Percentiles rank a stretch among this genome's conserved stretches.
phyloP scores from a whole-genome alignment of 805 yeast genomes.

The Saturnispora mendoncae region DNA sequence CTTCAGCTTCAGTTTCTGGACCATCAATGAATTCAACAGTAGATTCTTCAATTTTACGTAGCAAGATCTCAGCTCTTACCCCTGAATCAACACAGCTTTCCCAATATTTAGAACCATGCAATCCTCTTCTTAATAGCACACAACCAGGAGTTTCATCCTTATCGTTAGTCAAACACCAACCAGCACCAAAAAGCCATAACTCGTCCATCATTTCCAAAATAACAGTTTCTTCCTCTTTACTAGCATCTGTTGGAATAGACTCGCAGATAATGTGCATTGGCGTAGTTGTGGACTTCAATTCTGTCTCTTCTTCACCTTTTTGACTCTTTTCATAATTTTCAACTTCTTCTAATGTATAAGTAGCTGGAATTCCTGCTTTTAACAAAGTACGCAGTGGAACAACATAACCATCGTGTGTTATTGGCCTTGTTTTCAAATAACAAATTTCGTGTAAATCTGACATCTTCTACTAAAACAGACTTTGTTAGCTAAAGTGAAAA shows the following conservation, averaged over 20 bases:
- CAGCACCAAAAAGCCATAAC: slow-evolving; percentile 80
- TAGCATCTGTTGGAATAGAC: slow-evolving; percentile 35
- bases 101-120: slow-evolving; percentile 33
- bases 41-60: slow-evolving; percentile 59
- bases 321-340: slow-evolving; percentile 41
- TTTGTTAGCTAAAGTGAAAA: not conserved
- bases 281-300: slow-evolving; percentile 50
- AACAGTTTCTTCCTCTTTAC: slow-evolving; percentile 35
- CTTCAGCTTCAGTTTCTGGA: slow-evolving; percentile 19
- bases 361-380: slow-evolving; percentile 66
- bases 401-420: slow-evolving; percentile 35
- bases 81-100: slow-evolving; percentile 70
- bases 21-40: slow-evolving; percentile 54
- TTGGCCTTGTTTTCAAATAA: slow-evolving; percentile 42
- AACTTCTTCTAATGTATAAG: slow-evolving; percentile 74
- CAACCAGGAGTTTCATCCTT: slow-evolving; percentile 81
- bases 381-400: slow-evolving; percentile 38
- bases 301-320: slow-evolving; percentile 31
- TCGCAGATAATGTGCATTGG: slow-evolving; percentile 67
- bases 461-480: slow-evolving; percentile 32
- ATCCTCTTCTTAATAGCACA: slow-evolving; percentile 47
- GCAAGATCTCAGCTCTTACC: slow-evolving; percentile 74
- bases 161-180: slow-evolving; percentile 76
- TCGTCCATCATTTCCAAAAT: slow-evolving; percentile 49
- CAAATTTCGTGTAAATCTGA: slow-evolving; percentile 66